Evolutionary conservation across 345 rosid genomes (phyloP).

Genomic region (Alliaria petiolata): DNA sequence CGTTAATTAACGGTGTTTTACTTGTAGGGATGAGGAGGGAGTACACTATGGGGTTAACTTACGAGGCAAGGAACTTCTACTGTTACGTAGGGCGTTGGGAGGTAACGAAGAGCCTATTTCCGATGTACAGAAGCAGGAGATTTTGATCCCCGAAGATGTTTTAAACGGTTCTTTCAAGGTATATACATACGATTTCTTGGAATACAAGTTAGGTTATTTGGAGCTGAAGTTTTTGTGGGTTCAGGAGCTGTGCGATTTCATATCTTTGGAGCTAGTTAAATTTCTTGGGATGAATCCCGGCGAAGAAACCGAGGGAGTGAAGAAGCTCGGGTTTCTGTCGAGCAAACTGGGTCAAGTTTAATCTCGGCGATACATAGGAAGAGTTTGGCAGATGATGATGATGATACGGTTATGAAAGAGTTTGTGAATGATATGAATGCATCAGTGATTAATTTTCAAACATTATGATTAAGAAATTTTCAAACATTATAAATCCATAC

Average conservation of each 20-base stretch:
- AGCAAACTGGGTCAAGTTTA: conserved; percentile 36
- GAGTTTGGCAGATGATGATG: conserved; percentile 37
- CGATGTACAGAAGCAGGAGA: conserved; percentile 44
- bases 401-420: conserved; percentile 33
- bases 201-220: conserved; percentile 1
- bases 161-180: conserved; percentile 41
- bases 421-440: conserved; percentile 39
- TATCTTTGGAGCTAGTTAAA: conserved; percentile 46
- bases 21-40: conserved; percentile 54
- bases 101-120: conserved; percentile 53
- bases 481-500: no score
- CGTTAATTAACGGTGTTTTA: neutral
- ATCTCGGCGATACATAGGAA: conserved; percentile 43
- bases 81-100: conserved; percentile 43
- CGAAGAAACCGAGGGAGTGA: conserved; percentile 18
- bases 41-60: conserved; percentile 54
- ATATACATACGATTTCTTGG: neutral
- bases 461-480: no score
- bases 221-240: neutral
- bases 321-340: conserved; percentile 42
- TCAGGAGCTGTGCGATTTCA: conserved; percentile 44
- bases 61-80: conserved; percentile 39
- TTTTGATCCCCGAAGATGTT: conserved; percentile 41
- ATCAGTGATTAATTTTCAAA: no score
- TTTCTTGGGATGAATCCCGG: conserved; percentile 36